A percentile compares a stretch with the other conserved stretches of the same genome.
These are phyloP conservation scores for Fusarium albosuccineum DNA, from an alignment of 2,329 filamentous ascomycete species.

Conservation along the genomic window DNA sequence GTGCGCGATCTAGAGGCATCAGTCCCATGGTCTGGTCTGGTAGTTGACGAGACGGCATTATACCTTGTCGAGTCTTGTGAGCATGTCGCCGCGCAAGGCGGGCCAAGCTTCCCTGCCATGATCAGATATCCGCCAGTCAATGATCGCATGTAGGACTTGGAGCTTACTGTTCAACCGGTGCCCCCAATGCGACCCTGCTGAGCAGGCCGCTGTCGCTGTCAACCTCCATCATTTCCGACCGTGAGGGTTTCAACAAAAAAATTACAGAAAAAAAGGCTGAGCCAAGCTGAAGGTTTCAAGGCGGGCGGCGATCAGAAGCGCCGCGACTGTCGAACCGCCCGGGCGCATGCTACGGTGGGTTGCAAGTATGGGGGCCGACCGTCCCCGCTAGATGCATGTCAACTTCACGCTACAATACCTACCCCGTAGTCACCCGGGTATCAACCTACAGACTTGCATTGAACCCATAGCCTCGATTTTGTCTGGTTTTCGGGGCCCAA, in stretches of 20 bases:
- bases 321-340: slow-evolving; percentile 16
- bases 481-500: too few relatives aligned
- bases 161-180: slow-evolving; percentile 68
- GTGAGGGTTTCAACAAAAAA: slow-evolving; percentile 23
- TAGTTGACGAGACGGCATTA: not conserved
- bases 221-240: slow-evolving; percentile 63
- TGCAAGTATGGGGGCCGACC: slow-evolving; percentile 45
- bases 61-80: slow-evolving; percentile 76
- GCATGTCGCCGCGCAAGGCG: slow-evolving; percentile 71
- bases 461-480: not conserved
- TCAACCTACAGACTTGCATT: too few relatives aligned
- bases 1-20: slow-evolving; percentile 73
- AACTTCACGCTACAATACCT: not conserved
- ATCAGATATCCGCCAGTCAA: slow-evolving; percentile 37
- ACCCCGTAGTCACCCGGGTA: not conserved
- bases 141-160: slow-evolving; percentile 15
- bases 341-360: slow-evolving; percentile 41
- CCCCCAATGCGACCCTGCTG: slow-evolving; percentile 63
- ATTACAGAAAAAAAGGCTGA: slow-evolving; percentile 19
- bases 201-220: slow-evolving; percentile 66
- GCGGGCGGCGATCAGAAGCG: slow-evolving; percentile 8
- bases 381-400: slow-evolving; percentile 47
- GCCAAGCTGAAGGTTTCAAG: slow-evolving; percentile 12
- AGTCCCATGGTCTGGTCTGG: not conserved
- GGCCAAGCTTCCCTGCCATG: slow-evolving; percentile 76